Base-by-base conservation (phyloP, 2,329 filamentous ascomycete genomes). In the Ophiostoma fasciatum region DNA sequence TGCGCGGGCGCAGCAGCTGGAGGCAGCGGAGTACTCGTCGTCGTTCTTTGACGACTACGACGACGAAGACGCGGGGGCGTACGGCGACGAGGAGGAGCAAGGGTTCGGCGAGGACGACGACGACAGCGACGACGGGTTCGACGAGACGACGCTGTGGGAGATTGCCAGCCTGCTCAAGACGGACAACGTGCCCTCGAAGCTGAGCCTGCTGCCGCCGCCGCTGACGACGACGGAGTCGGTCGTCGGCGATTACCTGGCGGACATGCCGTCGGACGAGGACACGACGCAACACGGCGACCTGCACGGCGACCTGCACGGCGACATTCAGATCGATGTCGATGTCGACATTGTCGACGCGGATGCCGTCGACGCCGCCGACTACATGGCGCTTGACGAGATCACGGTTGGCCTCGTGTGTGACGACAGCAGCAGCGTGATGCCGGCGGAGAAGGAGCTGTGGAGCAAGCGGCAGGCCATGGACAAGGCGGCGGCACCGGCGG, bases 1-100 rank as follows among this genome's bases (percentile, higher is more conserved):
- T 17, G 49, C 55, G 0, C 50, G 56, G 18, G 46, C 57, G 4
- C 49, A 46, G 35, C 55, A 62, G 41, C 42, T 55, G 12, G 56
- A 62, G 43, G 46, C 50, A 4, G 47, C 56, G 21, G 60, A 62
- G 42, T 61, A 62, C 45, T 60, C 60, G 3, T 60, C 58, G 2
- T 73, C 67, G 3, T 74, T 73, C 55, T 71, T 75, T 48, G 70
- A 76, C 38, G 66, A 74, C 38, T 70, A 72, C 43, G 66, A 73
- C 37, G 66, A 74, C 37, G 69, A 71, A 42, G 66, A 72, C 34
- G 67, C 71, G 11, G 65, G 68, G 28, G 62, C 63, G 14, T 48
- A 50, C 5, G 54, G 53, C 28, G 57, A 59, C 18, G 54, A 57
- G 21, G 56, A 56, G 32, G 51, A 40, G 45, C 49, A 46, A 15